Percentiles rank a stretch among this genome's conserved stretches.
phyloP scores from a whole-genome alignment of 306 rosid species.

The Erythrophleum fordii region DNA sequence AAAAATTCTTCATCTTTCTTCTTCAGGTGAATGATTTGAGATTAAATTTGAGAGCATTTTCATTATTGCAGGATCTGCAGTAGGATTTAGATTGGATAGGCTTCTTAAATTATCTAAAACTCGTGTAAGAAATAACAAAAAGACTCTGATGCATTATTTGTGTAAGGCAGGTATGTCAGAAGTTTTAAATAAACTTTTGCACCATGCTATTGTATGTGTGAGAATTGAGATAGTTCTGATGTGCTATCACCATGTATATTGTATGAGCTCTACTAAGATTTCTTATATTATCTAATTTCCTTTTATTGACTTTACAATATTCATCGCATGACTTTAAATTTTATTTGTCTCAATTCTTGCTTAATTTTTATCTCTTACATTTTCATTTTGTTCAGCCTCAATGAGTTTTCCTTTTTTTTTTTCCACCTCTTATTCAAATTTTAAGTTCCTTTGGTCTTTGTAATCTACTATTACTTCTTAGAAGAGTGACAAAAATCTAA shows the following conservation, averaged over 20 bases:
- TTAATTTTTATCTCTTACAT: neutral
- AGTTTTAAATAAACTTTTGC: slow-evolving; percentile 25
- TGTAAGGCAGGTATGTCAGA: slow-evolving; percentile 72
- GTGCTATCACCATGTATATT: slow-evolving; percentile 9
- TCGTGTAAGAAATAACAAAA: slow-evolving; percentile 97
- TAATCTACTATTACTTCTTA: neutral
- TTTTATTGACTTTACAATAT: slow-evolving; percentile 22
- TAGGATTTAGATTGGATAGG: slow-evolving; percentile 97
- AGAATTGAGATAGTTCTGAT: slow-evolving; percentile 20
- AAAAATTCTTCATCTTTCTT: slow-evolving; percentile 41
- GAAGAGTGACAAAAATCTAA: neutral
- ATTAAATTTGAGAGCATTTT: slow-evolving; percentile 56
- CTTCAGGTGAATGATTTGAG: slow-evolving; percentile 81
- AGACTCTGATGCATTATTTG: slow-evolving; percentile 99
- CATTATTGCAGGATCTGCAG: slow-evolving; percentile 85
- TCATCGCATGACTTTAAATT: neutral
- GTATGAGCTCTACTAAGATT: slow-evolving; percentile 14
- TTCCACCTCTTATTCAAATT: no score
- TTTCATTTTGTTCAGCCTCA: neutral
- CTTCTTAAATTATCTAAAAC: slow-evolving; percentile 97
- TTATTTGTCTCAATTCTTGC: neutral
- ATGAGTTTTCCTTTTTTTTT: slow-evolving; percentile 4
- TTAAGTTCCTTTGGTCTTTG: neutral
- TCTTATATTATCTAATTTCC: neutral
- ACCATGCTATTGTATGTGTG: slow-evolving; percentile 14